Evolutionary conservation across 176 grass and related monocot species (phyloP), one percentile per base, ranked within the genome.

Genomic region (Aegilops bicornis): DNA sequence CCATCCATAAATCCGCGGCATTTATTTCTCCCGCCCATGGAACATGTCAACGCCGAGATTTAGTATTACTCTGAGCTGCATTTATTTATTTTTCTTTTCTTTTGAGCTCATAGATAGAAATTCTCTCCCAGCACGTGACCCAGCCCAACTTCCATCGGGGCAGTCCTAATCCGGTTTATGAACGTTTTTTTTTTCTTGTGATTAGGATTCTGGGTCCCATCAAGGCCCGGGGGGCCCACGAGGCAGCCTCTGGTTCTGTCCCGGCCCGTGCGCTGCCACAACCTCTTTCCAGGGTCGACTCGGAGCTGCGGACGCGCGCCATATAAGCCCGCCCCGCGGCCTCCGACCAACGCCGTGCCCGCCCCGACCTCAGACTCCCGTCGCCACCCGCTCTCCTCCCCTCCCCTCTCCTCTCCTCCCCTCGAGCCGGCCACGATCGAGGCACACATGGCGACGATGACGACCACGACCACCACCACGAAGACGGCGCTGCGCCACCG

Each of bases 391-490:
- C 43, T 45, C 12, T 45, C 43, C 43, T 45, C 42, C 22, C 2
- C 2, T 7, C 22, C 0, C 39, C 20, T 7, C n/a, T 11, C 2
- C 2, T 7, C 22, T 1, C 39, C 9, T 4, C 2, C 0, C 20
- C 11, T 8, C 20, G 20, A 20, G 35, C n/a, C 4, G 43, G 43
- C 43, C 43, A 45, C 43, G 43, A 13, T 4, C 43, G 43, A 0
- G 5, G 8, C 63, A 33, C 33, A 33, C 33, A 86, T 90, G 83
- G 73, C 84, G 23, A 85, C 69, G 43, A 45, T 45, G 27, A 33
- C n/a, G 12, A 43, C 39, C 39, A 32, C 45, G 6, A 74, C 71
- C 32, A 66, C 19, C 32, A 66, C 19, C 16, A 40, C 40, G 6
- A 65, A 31, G 14, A 29, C 84, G 50, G 10, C 43, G 52, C 30